These are phyloP conservation scores for Ogataea saltuana DNA, from an alignment of 805 yeast genomes.

Conservation along the genomic window DNA sequence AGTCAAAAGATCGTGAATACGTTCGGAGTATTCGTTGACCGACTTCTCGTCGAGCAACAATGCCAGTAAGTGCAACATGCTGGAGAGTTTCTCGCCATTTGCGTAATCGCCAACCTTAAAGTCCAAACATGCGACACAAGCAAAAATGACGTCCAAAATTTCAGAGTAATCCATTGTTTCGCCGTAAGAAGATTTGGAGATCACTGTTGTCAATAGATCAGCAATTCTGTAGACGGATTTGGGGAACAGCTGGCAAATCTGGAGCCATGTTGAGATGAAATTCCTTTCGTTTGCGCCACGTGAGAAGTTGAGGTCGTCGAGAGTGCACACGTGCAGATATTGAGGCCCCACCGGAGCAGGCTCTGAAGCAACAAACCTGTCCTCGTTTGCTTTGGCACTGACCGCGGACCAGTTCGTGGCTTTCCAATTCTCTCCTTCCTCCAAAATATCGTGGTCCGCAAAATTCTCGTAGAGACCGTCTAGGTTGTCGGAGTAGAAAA, in stretches of 20 bases:
- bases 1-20: conserved; percentile 38
- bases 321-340: conserved; percentile 38
- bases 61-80: conserved; percentile 45
- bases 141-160: conserved; percentile 40
- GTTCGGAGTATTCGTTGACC: conserved; percentile 38
- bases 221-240: conserved; percentile 37
- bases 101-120: conserved; percentile 26
- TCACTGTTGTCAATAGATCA: conserved; percentile 40
- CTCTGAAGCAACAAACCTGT: conserved; percentile 24
- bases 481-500: conserved; percentile 20
- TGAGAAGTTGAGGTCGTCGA: conserved; percentile 42
- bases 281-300: conserved; percentile 39
- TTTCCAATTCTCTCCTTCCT: conserved; percentile 13
- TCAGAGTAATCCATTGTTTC: conserved; percentile 38
- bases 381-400: conserved; percentile 18
- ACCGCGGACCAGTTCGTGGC: conserved; percentile 25
- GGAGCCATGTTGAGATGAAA: conserved; percentile 44
- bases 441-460: conserved; percentile 20
- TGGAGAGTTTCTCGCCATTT: conserved; percentile 35
- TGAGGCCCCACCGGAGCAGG: conserved; percentile 40
- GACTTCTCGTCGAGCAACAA: conserved; percentile 41
- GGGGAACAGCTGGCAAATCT: conserved; percentile 46
- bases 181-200: conserved; percentile 34
- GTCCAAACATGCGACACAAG: conserved; percentile 38
- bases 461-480: conserved; percentile 36